A percentile compares a stretch with the other conserved stretches of the same genome.
These are phyloP conservation scores for Lentinula boryana DNA, from an alignment of 768 basidiomycete species.

Conservation along the genomic window DNA sequence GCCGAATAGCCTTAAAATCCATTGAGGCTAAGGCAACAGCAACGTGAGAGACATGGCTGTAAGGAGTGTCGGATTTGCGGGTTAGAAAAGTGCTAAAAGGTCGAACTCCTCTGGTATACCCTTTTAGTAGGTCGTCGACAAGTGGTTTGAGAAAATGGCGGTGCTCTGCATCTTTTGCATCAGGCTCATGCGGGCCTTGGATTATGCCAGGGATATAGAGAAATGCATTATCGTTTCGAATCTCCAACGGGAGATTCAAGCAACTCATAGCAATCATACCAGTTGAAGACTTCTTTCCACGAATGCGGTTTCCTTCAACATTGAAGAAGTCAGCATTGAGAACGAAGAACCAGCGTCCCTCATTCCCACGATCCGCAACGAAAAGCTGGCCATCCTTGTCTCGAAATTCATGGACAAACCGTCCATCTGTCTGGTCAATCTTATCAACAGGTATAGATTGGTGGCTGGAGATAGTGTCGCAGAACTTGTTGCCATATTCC, in stretches of 20 bases:
- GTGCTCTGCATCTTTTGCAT: background rate
- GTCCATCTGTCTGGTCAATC: background rate
- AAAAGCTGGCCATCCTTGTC: background rate
- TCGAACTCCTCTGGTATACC: background rate
- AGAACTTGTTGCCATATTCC: constrained; percentile 4
- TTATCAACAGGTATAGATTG: background rate
- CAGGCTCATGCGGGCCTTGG: constrained; percentile 3
- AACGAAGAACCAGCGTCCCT: constrained; percentile 5
- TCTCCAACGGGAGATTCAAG: constrained; percentile 4
- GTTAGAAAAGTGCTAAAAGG: background rate
- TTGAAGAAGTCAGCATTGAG: constrained; percentile 4
- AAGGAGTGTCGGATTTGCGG: background rate
- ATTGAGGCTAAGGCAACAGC: background rate
- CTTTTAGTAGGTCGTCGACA: background rate
- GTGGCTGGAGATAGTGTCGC: background rate
- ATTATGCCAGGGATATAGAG: constrained; percentile 7
- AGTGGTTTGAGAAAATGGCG: constrained; percentile 4
- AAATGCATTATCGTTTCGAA: constrained; percentile 3
- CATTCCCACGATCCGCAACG: background rate
- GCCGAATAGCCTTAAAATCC: constrained; percentile 1
- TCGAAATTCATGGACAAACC: background rate
- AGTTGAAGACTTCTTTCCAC: constrained; percentile 3
- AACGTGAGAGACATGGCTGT: background rate
- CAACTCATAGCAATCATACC: constrained; percentile 5
- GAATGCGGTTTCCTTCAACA: background rate